A percentile compares a stretch with the other conserved stretches of the same genome.
Evolutionary conservation across 352 stramenopile genomes (phyloP).

Genomic region (Achlya hypogyna): DNA sequence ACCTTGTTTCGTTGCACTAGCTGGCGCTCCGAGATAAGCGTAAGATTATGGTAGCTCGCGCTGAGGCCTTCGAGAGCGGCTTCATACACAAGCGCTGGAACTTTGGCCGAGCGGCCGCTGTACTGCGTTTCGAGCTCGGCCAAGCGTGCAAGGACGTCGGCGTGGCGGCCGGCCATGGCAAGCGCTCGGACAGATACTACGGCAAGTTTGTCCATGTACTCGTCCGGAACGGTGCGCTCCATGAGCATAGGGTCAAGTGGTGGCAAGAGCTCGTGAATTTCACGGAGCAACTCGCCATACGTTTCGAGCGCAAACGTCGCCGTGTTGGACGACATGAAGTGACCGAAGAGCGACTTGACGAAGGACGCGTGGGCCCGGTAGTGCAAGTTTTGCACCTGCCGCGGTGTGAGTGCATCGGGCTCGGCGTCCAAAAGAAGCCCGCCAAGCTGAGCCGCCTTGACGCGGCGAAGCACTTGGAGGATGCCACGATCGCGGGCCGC

Average conservation of each 20-base stretch:
- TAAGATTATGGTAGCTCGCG: neutral
- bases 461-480: constrained; percentile 3
- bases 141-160: constrained; percentile 38
- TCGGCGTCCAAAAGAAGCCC: neutral
- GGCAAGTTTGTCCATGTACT: constrained; percentile 16
- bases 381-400: constrained; percentile 5
- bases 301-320: constrained; percentile 1
- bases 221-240: constrained; percentile 1
- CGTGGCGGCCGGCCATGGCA: constrained; percentile 37
- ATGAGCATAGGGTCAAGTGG: constrained; percentile 12
- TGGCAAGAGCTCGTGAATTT: neutral
- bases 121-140: constrained; percentile 28
- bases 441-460: neutral
- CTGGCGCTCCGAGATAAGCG: neutral
- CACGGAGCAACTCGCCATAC: neutral
- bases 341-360: neutral
- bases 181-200: constrained; percentile 19
- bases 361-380: constrained; percentile 10
- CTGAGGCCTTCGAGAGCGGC: constrained; percentile 4
- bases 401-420: neutral
- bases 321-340: constrained; percentile 11
- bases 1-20: neutral
- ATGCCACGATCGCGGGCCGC: neutral
- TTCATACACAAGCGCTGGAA: neutral
- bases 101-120: neutral